A percentile compares a stretch with the other conserved stretches of the same genome.
phyloP scores from a whole-genome alignment of 345 rosid species.

The Lepidium aucheri region DNA sequence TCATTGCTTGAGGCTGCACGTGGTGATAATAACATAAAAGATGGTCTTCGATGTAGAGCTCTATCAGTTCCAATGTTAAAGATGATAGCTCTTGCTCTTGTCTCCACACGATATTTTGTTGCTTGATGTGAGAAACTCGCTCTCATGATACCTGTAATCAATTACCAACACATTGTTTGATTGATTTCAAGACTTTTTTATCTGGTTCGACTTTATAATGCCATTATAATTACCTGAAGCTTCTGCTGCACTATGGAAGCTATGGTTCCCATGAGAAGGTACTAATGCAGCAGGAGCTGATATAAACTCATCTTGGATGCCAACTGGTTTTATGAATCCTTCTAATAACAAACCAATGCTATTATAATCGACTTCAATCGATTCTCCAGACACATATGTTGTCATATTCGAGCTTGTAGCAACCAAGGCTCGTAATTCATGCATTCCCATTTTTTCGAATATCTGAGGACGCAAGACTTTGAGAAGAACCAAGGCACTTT shows the following conservation, averaged over 20 bases:
- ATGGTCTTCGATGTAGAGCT: conserved; percentile 35
- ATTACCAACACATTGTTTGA: too few relatives aligned
- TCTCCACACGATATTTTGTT: conserved; percentile 53
- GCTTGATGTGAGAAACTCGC: conserved; percentile 49
- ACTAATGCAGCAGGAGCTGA: conserved; percentile 57
- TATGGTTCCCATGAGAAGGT: conserved; percentile 39
- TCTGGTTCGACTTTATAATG: not conserved
- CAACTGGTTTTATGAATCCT: conserved; percentile 58
- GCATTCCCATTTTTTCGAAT: conserved; percentile 75
- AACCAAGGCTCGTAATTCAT: conserved; percentile 67
- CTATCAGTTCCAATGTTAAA: conserved; percentile 56
- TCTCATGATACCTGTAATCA: conserved; percentile 18
- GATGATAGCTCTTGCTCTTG: conserved; percentile 66
- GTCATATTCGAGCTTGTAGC: conserved; percentile 56
- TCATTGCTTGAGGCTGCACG: conserved; percentile 31
- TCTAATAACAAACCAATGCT: conserved; percentile 71
- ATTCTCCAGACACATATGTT: conserved; percentile 60
- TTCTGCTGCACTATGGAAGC: conserved; percentile 42
- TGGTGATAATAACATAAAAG: conserved; percentile 32
- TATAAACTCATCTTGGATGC: conserved; percentile 49
- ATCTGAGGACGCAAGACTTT: conserved; percentile 79
- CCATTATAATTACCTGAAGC: conserved; percentile 41
- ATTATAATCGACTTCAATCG: conserved; percentile 48
- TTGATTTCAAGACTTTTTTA: too few relatives aligned
- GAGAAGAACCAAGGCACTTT: conserved; percentile 73